These are phyloP conservation scores for Monilinia fructigena DNA, from an alignment of 2,329 filamentous ascomycete genomes.

Conservation along the genomic window DNA sequence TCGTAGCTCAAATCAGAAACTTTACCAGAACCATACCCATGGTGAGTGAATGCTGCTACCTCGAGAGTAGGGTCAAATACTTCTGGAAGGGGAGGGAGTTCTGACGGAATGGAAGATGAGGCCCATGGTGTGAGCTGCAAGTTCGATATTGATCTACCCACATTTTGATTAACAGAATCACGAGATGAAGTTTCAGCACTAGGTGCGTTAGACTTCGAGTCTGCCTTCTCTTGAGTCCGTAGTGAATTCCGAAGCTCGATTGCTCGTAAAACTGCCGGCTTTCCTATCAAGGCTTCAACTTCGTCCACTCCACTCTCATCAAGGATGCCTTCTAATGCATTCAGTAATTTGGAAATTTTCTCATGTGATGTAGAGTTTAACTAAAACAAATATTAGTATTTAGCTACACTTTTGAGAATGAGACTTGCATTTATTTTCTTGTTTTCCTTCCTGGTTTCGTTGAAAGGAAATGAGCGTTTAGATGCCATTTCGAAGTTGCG, in stretches of 20 bases:
- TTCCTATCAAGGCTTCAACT: constrained; percentile 26
- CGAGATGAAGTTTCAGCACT: constrained; percentile 3
- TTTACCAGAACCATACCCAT: constrained; percentile 28
- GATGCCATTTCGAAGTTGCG: constrained; percentile 1
- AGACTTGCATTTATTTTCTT: constrained; percentile 14
- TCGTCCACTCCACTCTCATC: constrained; percentile 29
- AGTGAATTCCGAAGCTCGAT: constrained; percentile 30
- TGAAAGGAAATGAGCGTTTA: constrained; percentile 17
- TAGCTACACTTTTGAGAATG: not conserved
- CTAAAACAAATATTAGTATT: constrained; percentile 1
- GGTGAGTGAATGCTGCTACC: constrained; percentile 65
- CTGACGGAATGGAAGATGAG: constrained; percentile 48
- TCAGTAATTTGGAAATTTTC: constrained; percentile 34
- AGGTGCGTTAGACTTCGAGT: not conserved
- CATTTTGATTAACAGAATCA: not conserved
- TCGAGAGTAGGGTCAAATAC: constrained; percentile 61
- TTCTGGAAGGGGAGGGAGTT: constrained; percentile 58
- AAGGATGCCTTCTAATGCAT: constrained; percentile 33
- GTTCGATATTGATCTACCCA: constrained; percentile 8
- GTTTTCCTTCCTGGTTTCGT: not conserved
- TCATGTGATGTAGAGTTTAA: constrained; percentile 18
- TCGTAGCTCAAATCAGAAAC: constrained; percentile 61
- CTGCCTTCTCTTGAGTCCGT: constrained; percentile 13
- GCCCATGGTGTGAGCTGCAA: constrained; percentile 48
- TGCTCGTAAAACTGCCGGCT: constrained; percentile 30